phyloP scores from a whole-genome alignment of 176 grass and related monocot genomes.

The Triticum urartu region DNA sequence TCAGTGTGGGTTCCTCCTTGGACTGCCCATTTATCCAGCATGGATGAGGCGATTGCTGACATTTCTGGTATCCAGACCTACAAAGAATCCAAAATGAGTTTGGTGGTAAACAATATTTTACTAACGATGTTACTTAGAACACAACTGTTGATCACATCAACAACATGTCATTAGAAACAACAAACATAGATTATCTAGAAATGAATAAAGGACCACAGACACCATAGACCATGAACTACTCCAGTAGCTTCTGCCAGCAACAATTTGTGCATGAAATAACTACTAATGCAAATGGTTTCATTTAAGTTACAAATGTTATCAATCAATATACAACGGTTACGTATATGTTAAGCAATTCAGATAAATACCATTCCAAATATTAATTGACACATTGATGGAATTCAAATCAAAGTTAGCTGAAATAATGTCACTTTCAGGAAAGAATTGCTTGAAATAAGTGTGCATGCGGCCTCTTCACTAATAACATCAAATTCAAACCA shows the following conservation, averaged over 20 bases:
- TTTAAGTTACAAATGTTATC: not conserved
- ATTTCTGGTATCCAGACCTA: slow-evolving; percentile 84
- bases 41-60: slow-evolving; percentile 28
- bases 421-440: not conserved
- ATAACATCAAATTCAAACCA: not conserved
- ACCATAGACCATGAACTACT: not conserved
- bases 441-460: not conserved
- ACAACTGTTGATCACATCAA: not conserved
- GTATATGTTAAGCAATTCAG: not conserved
- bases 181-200: no score
- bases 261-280: not conserved
- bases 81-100: not conserved
- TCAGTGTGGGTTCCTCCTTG: slow-evolving; percentile 32
- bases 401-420: not conserved
- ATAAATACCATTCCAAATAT: not conserved
- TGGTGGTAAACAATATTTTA: slow-evolving; percentile 8
- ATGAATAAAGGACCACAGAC: not conserved
- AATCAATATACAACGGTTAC: not conserved
- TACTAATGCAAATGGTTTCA: not conserved
- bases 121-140: not conserved
- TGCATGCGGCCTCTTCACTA: not conserved
- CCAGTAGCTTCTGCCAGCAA: not conserved
- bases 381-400: not conserved
- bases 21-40: slow-evolving; percentile 67
- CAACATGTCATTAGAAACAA: not conserved